Evolutionary conservation across 768 basidiomycete genomes (phyloP), one percentile per base, ranked within the genome.

Genomic region (Psilocybe tampanensis): DNA sequence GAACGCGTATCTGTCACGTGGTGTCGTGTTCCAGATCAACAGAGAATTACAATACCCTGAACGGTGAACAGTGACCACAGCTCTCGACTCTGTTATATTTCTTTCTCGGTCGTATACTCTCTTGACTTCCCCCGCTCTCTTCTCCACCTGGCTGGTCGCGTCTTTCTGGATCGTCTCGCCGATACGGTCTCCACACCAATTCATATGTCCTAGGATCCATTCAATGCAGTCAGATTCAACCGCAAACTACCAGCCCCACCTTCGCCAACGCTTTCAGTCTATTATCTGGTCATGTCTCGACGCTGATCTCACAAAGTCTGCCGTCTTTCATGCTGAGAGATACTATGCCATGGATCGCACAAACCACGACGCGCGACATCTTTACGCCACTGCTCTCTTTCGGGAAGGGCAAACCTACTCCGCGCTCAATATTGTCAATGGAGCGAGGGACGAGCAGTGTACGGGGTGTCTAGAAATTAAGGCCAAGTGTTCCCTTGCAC

Each of bases 311-410:
- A 78, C 83, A 64, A 83, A 81, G 71, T 86, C 92, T 12, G 93
- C 94, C 39, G 82, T 92, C 44, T 96, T 96, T 77, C 91, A 91
- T 75, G 92, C 93, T 33, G 94, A 95, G 73, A 77, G 92, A 61
- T 91, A 91, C 70, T 89, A 81, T 69, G 82, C 85, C 39, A 74
- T 91, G 70, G 86, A 90, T 72, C 77, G 80, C 59, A 70, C 76
- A 26, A 86, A 84, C 71, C 94, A 95, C 69, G 87, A 91, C 67
- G 86, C 92, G 62, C 84, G 90, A 55, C 92, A 92, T 76, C 81
- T 95, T 44, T 91, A 92, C 78, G 92, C 93, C 61, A 86, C 83
- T 42, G 80, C 87, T 18, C 83, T 95, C 60, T 80, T 92, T 43
- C 83, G 79, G 6, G 81, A 85, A 62, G 82, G 81, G 54, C 88